phyloP scores from a whole-genome alignment of 208 protist species.

The Leishmania amazonensis region DNA sequence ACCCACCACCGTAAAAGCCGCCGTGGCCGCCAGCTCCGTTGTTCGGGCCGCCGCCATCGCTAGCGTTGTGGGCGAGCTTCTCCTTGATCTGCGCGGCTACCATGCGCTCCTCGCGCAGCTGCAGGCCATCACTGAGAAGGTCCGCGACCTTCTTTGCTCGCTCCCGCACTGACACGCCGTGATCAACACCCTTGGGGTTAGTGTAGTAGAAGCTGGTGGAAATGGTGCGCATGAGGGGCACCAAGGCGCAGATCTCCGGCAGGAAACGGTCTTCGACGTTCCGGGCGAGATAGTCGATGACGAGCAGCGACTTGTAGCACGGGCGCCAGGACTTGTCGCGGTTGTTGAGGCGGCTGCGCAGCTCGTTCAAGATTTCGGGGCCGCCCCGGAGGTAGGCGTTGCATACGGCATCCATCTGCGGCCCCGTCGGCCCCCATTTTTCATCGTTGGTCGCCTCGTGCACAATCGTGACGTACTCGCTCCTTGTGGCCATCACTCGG shows the following conservation, averaged over 20 bases:
- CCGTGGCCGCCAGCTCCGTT: constrained; percentile 4
- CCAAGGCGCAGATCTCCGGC: constrained; percentile 70
- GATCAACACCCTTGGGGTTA: constrained; percentile 85
- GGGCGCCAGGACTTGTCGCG: constrained; percentile 84
- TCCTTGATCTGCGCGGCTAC: constrained; percentile 67
- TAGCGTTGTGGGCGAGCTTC: constrained; percentile 64
- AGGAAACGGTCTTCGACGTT: constrained; percentile 68
- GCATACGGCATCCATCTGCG: constrained; percentile 89
- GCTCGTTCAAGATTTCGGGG: constrained; percentile 79
- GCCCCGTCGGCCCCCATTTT: constrained; percentile 87
- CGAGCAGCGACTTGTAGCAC: constrained; percentile 89
- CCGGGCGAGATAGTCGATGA: constrained; percentile 85
- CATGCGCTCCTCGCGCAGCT: constrained; percentile 80
- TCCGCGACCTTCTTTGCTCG: constrained; percentile 81
- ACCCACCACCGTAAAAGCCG: constrained; percentile 1
- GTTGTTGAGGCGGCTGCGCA: constrained; percentile 80
- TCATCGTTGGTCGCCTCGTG: constrained; percentile 90
- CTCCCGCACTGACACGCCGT: constrained; percentile 88
- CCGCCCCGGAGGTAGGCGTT: constrained; percentile 62
- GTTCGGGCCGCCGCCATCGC: constrained; percentile 33
- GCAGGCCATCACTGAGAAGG: constrained; percentile 75
- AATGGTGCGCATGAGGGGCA: constrained; percentile 71
- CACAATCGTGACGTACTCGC: constrained; percentile 69
- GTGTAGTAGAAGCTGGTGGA: constrained; percentile 86
- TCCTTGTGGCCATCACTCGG: constrained; percentile 78